Evolutionary conservation across 129 eudicot genomes (phyloP).

Genomic region (Dittrichia graveolens): DNA sequence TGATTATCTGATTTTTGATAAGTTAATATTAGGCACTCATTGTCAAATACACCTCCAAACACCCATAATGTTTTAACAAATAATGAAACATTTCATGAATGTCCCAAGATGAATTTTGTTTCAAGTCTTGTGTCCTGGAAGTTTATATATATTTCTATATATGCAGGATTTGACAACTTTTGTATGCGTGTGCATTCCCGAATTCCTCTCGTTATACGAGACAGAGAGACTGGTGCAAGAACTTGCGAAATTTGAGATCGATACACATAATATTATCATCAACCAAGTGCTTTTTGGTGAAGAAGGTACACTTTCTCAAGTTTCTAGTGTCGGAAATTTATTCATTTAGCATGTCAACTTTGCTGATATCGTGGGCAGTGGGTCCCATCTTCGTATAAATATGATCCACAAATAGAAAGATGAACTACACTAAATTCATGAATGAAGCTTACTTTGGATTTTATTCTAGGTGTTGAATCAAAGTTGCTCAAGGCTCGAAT

Average conservation of each 20-base stretch:
- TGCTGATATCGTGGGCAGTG: not conserved
- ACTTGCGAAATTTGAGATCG: conserved; percentile 90
- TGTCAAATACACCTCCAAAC: not conserved
- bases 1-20: too few relatives aligned
- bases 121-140: too few relatives aligned
- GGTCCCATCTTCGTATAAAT: not conserved
- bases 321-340: not conserved
- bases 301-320: conserved; percentile 63
- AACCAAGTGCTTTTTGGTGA: conserved; percentile 95
- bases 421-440: not conserved
- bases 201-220: conserved; percentile 94
- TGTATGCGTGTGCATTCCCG: conserved; percentile 97
- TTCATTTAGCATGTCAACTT: not conserved
- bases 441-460: not conserved
- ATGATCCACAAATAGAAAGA: not conserved
- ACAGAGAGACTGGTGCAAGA: conserved; percentile 97
- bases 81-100: too few relatives aligned
- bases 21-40: too few relatives aligned
- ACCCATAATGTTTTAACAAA: not conserved
- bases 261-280: conserved; percentile 87
- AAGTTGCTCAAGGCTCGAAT: conserved; percentile 98
- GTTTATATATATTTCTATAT: too few relatives aligned
- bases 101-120: too few relatives aligned
- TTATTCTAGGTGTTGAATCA: conserved; percentile 64
- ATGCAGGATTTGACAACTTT: conserved; percentile 95